Base-by-base conservation (phyloP, 257 asterid species). In the Solanum tarapatanum region DNA sequence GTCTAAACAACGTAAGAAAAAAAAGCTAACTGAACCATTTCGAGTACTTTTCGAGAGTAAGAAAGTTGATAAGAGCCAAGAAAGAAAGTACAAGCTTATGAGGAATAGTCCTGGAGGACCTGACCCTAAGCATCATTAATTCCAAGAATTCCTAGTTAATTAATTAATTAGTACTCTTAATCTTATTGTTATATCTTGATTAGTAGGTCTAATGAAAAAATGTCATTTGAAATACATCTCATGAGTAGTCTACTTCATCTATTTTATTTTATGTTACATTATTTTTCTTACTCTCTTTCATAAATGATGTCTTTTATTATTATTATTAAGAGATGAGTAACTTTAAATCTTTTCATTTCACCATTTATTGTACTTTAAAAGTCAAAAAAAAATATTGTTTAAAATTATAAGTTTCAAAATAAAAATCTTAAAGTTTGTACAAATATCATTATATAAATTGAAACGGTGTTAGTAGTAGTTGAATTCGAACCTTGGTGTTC, bases 101-200 rank as follows among this genome's bases (percentile, higher is more conserved):
- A 74, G 87, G 35, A 68, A 11, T 70, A 70, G 45, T 85, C 87
- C 83, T 2, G 83, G 87, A 69, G 87, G 87, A 28, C 87, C 83
- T 16, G 87, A 85, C 13, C 87, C 83, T 16, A 33, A 85, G 6
- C 87, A 85, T 85, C 87, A 85, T 28, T 85, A 76, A 12, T 85
- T 74, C 51, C 19, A 35, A 74, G 10, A 74, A 35, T 19, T 35
- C 4, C 45, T 7, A 55, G 66, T 55, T 55, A 55, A 55, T 19
- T 55, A 55, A 55, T 21, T 21, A 74, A 74, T 37, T 48, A 48
- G 60, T 23, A 37, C 21, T 36, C 32, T 16, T n/a, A 37, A 76
- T 37, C 11, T 37, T 37, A 11, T 37, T 75, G 13, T 76, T 75
- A 76, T 2, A 35, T 35, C 30, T 73, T 36, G 51, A 35, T 74